Evolutionary conservation across 2,329 filamentous ascomycete genomes (phyloP), one percentile per base, ranked within the genome.

Genomic region (Sporothrix euskadiensis): DNA sequence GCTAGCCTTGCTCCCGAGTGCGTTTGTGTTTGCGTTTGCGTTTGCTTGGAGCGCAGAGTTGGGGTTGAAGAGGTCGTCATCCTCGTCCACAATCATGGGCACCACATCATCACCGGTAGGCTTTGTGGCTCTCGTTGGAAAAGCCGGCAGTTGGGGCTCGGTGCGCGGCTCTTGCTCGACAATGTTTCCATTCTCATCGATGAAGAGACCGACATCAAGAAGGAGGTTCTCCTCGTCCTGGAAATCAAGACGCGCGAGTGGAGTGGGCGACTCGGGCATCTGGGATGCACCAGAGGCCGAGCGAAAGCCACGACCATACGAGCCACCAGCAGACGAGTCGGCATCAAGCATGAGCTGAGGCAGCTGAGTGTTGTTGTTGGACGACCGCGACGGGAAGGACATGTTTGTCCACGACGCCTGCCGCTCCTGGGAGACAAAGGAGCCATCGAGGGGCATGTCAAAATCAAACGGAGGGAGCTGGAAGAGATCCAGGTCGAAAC

Each of bases 401-500:
- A 76, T 63, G 49, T 61, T 75, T 9, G 75, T 75, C 76, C 76
- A 77, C 30, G 76, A 77, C 0, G 70, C 66, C 56, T 75, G 76
- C 1, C 73, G 73, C 19, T 69, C 63, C 66, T 75, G 74, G 2
- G 76, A 76, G 19, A 77, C 19, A 7, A 75, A 68, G 1, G 74
- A 74, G 4, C 80, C 84, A 12, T 78, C 79, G 7, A 82, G 76
- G 14, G 76, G 75, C 14, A 80, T 78, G 52, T 81, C 82, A 44
- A 86, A 77, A 49, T 90, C 85, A 73, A 91, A 84, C 0, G 86
- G 83, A 1, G 90, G 88, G 35, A 94, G 83, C 47, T 85, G 83
- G 66, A 77, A 63, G n/a, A 75, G 52, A 0, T 76, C 73, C 30
- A 91, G 90, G 10, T 92, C 82, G 79, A 98, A 98, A 57, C 88